A percentile compares a stretch with the other conserved stretches of the same genome.
phyloP scores from a whole-genome alignment of 2,329 filamentous ascomycete genomes.

The Fusarium sulawesiense region DNA sequence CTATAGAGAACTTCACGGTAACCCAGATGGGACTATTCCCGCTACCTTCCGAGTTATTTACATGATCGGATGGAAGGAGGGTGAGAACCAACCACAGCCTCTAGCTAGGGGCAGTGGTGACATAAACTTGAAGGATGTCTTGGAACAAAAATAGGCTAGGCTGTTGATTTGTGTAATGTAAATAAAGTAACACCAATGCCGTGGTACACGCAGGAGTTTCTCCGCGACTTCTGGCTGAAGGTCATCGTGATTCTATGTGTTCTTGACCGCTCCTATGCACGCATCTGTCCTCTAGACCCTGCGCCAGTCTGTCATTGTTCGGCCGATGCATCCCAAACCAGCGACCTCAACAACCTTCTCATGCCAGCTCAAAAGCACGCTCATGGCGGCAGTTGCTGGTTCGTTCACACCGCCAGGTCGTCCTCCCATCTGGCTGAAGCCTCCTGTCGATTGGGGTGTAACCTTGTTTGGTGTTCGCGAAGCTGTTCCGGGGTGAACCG shows the following conservation, averaged over 20 bases:
- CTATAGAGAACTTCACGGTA: slow-evolving; percentile 87
- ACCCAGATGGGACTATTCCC: slow-evolving; percentile 79
- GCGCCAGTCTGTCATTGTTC: slow-evolving; percentile 96
- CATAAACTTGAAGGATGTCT: slow-evolving; percentile 86
- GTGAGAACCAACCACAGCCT: slow-evolving; percentile 80
- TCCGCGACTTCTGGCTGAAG: slow-evolving; percentile 14
- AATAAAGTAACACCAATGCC: slow-evolving; percentile 25
- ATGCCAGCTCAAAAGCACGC: slow-evolving; percentile 96
- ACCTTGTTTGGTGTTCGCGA: slow-evolving; percentile 59
- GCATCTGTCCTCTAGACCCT: slow-evolving; percentile 63
- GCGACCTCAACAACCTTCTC: slow-evolving; percentile 97
- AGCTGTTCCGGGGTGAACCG: slow-evolving; percentile 54
- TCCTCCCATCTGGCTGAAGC: slow-evolving; percentile 82
- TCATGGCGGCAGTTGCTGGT: slow-evolving; percentile 90
- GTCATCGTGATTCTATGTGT: slow-evolving; percentile 38
- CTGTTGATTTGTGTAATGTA: slow-evolving; percentile 17
- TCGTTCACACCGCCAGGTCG: slow-evolving; percentile 67
- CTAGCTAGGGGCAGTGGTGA: slow-evolving; percentile 86
- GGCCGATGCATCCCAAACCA: slow-evolving; percentile 88
- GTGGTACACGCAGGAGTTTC: background rate
- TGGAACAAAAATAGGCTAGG: slow-evolving; percentile 58
- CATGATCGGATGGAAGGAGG: slow-evolving; percentile 98
- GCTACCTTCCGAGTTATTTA: slow-evolving; percentile 96
- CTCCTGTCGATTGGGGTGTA: slow-evolving; percentile 79
- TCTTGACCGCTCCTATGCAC: slow-evolving; percentile 23